Evolutionary conservation across 108 stramenopile species (phyloP), one percentile per base, ranked within the genome.

Genomic region (Cylindrotheca closterium): DNA sequence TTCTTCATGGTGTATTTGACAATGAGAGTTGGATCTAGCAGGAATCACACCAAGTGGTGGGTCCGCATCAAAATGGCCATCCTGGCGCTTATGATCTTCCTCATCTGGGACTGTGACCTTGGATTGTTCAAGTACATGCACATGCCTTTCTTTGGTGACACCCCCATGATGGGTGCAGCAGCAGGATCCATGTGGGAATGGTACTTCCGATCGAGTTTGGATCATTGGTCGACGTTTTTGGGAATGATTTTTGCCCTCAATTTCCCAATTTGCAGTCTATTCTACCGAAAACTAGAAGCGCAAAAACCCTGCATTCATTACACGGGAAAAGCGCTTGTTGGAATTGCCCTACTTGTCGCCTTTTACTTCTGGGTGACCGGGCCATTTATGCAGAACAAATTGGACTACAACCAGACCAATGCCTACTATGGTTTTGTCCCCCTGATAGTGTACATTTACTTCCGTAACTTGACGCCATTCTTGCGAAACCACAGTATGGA

Each of bases 191-290:
- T 93, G 78, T 97, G 94, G 94, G 97, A 99, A 66, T 98, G 96
- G 96, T 97, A 98, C 70, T 98, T 97, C 68, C 84, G 96, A 37
- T 95, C 94, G 1, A 82, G 76, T 45, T 80, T 98, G 29, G 96
- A 99, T 72, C 98, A 98, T 77, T 99, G 94, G 92, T 91, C 88
- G 37, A 91, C 93, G 10, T 79, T 97, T 58, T 69, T 97, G 22
- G 98, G 98, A 45, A 98, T 99, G 97, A 65, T 97, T 30, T 98
- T 97, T 83, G 86, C 86, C 2, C 71, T 84, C 49, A 97, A 97
- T 71, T 93, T 87, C 66, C 97, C 98, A 28, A 86, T 96, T 29
- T 79, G 86, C 12, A 85, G 91, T 54, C 73, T 87, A 27, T 96
- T 90, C 66, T 87, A 70, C 68, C 78, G 91, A 31, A 96, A 92